A percentile compares a stretch with the other conserved stretches of the same genome.
Conservation (phyloP, 2,329 filamentous ascomycete species). For the Hypomyces perniciosus region DNA sequence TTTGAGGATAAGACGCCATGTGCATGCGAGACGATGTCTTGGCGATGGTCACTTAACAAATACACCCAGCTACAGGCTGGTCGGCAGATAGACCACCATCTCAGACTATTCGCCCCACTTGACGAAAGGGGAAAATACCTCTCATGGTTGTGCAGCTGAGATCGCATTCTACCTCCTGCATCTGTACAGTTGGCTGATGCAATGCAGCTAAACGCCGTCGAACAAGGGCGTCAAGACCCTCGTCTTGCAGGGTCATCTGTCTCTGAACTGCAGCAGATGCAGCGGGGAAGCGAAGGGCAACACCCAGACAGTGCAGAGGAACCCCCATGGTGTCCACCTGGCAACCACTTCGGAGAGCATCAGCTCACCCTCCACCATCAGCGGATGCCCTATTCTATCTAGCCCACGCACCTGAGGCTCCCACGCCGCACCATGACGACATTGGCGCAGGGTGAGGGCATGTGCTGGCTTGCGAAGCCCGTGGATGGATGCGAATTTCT, state of each 20-base stretch:
- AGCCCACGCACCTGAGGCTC: background rate
- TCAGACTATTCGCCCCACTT: too few species aligned
- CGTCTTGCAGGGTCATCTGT: background rate
- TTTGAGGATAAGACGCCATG: too few species aligned
- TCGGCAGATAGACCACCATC: too few species aligned
- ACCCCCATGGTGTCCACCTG: background rate
- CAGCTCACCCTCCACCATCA: background rate
- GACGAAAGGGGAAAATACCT: background rate
- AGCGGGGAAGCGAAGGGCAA: background rate
- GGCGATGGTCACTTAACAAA: too few species aligned
- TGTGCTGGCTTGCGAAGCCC: background rate
- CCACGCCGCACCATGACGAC: background rate
- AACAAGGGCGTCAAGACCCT: background rate
- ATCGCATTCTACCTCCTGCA: background rate
- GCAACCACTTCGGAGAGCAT: background rate
- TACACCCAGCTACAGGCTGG: too few species aligned
- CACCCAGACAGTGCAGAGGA: conserved; percentile 1
- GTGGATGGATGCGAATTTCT: background rate
- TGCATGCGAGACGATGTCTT: too few species aligned
- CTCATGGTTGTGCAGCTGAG: background rate
- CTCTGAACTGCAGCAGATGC: background rate
- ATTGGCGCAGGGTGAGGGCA: background rate
- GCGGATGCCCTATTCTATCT: background rate
- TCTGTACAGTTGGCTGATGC: background rate
- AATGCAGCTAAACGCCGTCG: background rate